These are phyloP conservation scores for Kwoniella mangroviensis DNA, from an alignment of 768 basidiomycete species.

Conservation along the genomic window DNA sequence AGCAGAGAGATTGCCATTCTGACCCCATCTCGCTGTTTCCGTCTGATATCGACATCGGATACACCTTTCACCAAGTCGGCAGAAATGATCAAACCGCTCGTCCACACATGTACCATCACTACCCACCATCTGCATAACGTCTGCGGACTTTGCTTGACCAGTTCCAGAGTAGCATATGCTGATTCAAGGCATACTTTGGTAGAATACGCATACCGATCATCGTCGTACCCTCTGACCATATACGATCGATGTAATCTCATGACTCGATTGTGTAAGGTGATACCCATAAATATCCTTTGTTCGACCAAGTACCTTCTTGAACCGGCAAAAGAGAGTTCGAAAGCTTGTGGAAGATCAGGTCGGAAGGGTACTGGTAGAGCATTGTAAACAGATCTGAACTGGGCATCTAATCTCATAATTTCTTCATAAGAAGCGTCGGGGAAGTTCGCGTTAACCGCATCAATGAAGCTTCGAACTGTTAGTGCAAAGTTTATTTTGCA, in stretches of 20 bases:
- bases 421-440: slow-evolving; percentile 27
- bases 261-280: slow-evolving; percentile 29
- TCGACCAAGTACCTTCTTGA: slow-evolving; percentile 22
- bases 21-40: slow-evolving; percentile 21
- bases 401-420: slow-evolving; percentile 21
- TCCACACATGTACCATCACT: slow-evolving; percentile 34
- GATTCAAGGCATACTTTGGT: slow-evolving; percentile 26
- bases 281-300: slow-evolving; percentile 32
- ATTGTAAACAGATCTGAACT: slow-evolving; percentile 25
- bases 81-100: slow-evolving; percentile 28
- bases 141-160: slow-evolving; percentile 26
- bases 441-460: slow-evolving; percentile 30
- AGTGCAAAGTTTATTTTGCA: slow-evolving; percentile 31
- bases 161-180: slow-evolving; percentile 25
- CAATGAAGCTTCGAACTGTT: slow-evolving; percentile 22
- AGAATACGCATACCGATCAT: slow-evolving; percentile 21
- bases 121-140: slow-evolving; percentile 33
- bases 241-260: slow-evolving; percentile 30
- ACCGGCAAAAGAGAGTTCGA: slow-evolving; percentile 23
- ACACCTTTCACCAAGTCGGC: slow-evolving; percentile 24
- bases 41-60: background rate
- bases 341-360: slow-evolving; percentile 28
- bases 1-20: slow-evolving; percentile 21
- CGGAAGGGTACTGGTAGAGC: slow-evolving; percentile 13
- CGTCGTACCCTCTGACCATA: slow-evolving; percentile 26